Conservation (phyloP, 164 flowering plant genomes). For the Berberis vulgaris region DNA sequence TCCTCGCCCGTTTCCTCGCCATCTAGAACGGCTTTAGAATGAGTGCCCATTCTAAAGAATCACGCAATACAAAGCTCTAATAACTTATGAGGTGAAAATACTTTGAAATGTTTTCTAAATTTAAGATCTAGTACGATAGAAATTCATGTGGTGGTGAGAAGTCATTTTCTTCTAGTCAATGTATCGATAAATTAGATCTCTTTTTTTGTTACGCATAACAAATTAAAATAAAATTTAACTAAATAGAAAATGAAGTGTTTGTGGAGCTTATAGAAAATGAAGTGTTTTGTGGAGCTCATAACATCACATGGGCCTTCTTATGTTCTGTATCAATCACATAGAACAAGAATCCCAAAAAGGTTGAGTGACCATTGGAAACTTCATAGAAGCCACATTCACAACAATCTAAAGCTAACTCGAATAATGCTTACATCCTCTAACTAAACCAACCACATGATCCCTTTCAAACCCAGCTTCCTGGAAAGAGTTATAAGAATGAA, state of each 20-base stretch:
- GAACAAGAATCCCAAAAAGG: conserved; percentile 2
- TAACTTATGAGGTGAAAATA: neutral
- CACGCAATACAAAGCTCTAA: neutral
- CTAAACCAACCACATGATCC: neutral
- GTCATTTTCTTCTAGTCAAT: too few species aligned
- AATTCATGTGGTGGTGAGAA: too few species aligned
- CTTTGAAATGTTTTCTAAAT: neutral
- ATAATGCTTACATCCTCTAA: neutral
- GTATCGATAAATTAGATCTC: too few species aligned
- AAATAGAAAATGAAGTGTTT: too few species aligned
- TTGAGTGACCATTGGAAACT: conserved; percentile 3
- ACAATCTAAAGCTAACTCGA: neutral
- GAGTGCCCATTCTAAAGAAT: too few species aligned
- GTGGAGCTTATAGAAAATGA: too few species aligned
- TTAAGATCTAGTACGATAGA: too few species aligned
- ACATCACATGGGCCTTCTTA: neutral
- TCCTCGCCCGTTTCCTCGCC: too few species aligned
- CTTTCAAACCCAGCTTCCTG: conserved; percentile 7
- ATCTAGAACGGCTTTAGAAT: too few species aligned
- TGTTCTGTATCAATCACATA: neutral
- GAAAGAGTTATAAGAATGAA: neutral
- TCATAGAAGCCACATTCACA: conserved; percentile 8
- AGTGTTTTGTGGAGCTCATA: neutral
- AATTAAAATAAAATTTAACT: too few species aligned
- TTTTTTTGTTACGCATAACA: too few species aligned